Evolutionary conservation across 176 grass and related monocot species (phyloP), one percentile per base, ranked within the genome.

Genomic region (Microstegium vimineum): DNA sequence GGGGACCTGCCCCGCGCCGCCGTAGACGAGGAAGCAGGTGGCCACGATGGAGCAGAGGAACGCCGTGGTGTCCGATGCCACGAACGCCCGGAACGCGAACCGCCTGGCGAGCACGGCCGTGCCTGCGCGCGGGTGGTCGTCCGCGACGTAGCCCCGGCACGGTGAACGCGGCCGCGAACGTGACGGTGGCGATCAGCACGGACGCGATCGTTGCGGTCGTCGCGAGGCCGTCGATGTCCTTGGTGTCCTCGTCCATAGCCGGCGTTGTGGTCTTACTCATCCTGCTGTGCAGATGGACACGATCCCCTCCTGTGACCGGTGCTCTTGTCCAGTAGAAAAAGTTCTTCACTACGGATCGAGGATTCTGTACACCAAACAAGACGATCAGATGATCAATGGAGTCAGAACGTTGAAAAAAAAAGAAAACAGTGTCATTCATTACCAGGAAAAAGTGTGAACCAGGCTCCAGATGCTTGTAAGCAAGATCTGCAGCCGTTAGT

Each of bases 141-240:
- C 69, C 3, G 57, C 32, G 34, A 73, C 14, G 22, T 82, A 81
- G 7, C 78, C 88, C 83, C 1, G 73, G 88, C 10, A 86, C 8
- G 0, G 88, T 73, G 71, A 82, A 86, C 6, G 36, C 77, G 27
- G 78, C 73, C 10, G 73, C n/a, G 40, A 90, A 90, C 17, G 88
- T 81, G 10, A 86, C 78, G 3, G 65, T 90, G 20, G 88, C 72
- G 16, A 83, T 82, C 1, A 90, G 78, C 51, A 73, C 77, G 1
- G 60, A 64, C 18, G 14, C 60, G 4, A 83, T 35, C 2, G 60
- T 75, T 10, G 20, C 2, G 14, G 1, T 32, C 15, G 17, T 7
- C 32, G 63, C 22, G 31, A 66, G 35, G 17, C 63, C 63, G 30
- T 17, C 63, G 63, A 20, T 35, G 63, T 66, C 63, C 31, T 66